Evolutionary conservation across 129 eudicot genomes (phyloP).

Genomic region (Centella asiatica): DNA sequence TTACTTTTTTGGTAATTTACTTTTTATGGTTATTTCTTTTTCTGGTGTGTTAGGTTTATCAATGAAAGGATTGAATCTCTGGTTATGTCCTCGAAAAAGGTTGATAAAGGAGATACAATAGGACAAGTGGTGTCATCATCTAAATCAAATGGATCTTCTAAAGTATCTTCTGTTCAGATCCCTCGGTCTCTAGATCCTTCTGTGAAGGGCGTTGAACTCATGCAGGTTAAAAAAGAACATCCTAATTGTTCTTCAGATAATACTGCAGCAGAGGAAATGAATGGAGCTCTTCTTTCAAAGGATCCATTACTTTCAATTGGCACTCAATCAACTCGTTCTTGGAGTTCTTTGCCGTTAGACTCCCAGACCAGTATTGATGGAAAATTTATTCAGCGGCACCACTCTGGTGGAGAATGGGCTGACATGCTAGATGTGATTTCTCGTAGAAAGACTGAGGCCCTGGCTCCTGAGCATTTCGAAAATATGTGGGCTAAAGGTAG

Average conservation of each 20-base stretch:
- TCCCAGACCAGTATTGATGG: slow-evolving; percentile 22
- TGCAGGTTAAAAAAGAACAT: slow-evolving; percentile 56
- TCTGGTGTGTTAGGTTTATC: slow-evolving; percentile 59
- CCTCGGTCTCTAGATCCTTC: slow-evolving; percentile 70
- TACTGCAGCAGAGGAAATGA: slow-evolving; percentile 19
- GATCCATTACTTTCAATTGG: slow-evolving; percentile 74
- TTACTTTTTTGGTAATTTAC: no score
- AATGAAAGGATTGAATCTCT: slow-evolving; percentile 93
- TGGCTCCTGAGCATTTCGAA: slow-evolving; percentile 91
- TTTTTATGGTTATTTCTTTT: slow-evolving; percentile 12
- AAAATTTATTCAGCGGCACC: slow-evolving; percentile 29
- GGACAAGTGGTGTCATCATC: slow-evolving; percentile 33
- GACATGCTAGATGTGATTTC: slow-evolving; percentile 52
- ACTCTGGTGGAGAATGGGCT: slow-evolving; percentile 80
- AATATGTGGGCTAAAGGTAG: slow-evolving; percentile 93
- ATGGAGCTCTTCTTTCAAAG: slow-evolving; percentile 37
- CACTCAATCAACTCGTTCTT: slow-evolving; percentile 54
- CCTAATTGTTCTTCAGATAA: slow-evolving; percentile 22
- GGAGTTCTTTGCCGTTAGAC: slow-evolving; percentile 33
- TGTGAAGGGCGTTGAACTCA: slow-evolving; percentile 77
- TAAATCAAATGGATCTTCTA: slow-evolving; percentile 41
- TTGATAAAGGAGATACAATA: slow-evolving; percentile 40
- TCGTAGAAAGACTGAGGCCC: slow-evolving; percentile 71
- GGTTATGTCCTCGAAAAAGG: slow-evolving; percentile 47
- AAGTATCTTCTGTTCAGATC: slow-evolving; percentile 35